Percentiles rank a stretch among this genome's conserved stretches.
phyloP scores from a whole-genome alignment of 495 filamentous ascomycete species.

The Neurospora sp. region DNA sequence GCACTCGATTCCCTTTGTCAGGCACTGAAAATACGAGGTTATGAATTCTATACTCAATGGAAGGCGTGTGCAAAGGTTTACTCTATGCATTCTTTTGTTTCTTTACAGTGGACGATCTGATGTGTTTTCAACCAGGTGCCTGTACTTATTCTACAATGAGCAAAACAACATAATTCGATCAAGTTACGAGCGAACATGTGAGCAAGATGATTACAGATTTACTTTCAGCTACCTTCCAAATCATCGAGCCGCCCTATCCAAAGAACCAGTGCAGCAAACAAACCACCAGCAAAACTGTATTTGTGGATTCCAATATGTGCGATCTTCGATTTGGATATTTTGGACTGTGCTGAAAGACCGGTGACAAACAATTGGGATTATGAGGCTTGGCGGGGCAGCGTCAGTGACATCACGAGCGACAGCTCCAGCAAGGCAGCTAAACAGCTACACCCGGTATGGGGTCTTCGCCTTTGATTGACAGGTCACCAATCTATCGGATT shows the following conservation, averaged over 20 bases:
- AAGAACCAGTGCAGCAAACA: not conserved
- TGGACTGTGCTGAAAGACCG: not conserved
- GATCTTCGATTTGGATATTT: not conserved
- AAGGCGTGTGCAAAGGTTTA: not conserved
- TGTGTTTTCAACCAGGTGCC: not conserved
- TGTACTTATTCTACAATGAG: not conserved
- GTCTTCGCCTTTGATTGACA: not conserved
- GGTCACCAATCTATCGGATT: not conserved
- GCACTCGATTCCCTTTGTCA: slow-evolving; percentile 43
- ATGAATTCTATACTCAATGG: not conserved
- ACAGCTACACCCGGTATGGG: not conserved
- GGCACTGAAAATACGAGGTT: not conserved
- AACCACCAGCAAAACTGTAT: not conserved
- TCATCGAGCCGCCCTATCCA: not conserved
- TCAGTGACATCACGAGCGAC: slow-evolving; percentile 8
- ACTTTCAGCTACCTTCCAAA: not conserved
- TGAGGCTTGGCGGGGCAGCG: not conserved
- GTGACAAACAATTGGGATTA: not conserved
- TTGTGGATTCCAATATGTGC: not conserved
- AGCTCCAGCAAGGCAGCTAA: not conserved
- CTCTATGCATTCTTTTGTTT: not conserved
- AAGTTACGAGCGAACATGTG: not conserved
- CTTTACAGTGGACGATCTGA: not conserved
- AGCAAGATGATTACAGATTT: not conserved
- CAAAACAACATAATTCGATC: not conserved